phyloP scores from a whole-genome alignment of 768 basidiomycete genomes.

The Termitomyces sp. region DNA sequence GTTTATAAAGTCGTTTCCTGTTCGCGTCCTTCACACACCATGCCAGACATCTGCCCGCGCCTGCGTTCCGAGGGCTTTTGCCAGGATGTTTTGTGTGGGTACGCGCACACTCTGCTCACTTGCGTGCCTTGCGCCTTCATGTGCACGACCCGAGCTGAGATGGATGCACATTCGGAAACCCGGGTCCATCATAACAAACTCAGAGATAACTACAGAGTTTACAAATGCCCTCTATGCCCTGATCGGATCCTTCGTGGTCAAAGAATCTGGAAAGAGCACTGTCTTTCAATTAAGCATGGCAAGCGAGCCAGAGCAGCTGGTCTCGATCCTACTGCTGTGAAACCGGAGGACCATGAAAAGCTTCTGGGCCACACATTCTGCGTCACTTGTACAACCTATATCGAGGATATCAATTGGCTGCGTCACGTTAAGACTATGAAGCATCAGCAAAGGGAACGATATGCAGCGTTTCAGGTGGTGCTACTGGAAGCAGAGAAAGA shows the following conservation, averaged over 20 bases:
- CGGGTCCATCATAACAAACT: slow-evolving; percentile 15
- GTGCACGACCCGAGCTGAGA: slow-evolving; percentile 10
- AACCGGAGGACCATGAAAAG: slow-evolving; percentile 24
- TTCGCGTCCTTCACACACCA: neutral
- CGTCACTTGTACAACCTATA: slow-evolving; percentile 23
- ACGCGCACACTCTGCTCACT: slow-evolving; percentile 14
- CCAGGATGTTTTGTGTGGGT: slow-evolving; percentile 8
- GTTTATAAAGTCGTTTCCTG: no score
- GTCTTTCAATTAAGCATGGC: slow-evolving; percentile 4
- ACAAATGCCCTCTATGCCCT: slow-evolving; percentile 13
- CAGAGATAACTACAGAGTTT: slow-evolving; percentile 4
- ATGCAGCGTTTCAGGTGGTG: slow-evolving; percentile 34
- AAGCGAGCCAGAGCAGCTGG: neutral
- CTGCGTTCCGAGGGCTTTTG: slow-evolving; percentile 16
- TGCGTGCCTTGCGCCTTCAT: slow-evolving; percentile 21
- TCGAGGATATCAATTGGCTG: slow-evolving; percentile 26
- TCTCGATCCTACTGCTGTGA: slow-evolving; percentile 12
- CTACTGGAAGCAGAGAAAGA: slow-evolving; percentile 53
- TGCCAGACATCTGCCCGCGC: slow-evolving; percentile 14
- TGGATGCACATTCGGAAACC: slow-evolving; percentile 11
- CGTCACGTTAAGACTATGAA: slow-evolving; percentile 23
- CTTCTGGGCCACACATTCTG: slow-evolving; percentile 21
- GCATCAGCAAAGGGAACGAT: slow-evolving; percentile 37
- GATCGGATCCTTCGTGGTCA: no score
- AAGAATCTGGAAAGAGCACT: no score